Base-by-base conservation (phyloP, 352 stramenopile genomes). In the Phytophthora tubulina region DNA sequence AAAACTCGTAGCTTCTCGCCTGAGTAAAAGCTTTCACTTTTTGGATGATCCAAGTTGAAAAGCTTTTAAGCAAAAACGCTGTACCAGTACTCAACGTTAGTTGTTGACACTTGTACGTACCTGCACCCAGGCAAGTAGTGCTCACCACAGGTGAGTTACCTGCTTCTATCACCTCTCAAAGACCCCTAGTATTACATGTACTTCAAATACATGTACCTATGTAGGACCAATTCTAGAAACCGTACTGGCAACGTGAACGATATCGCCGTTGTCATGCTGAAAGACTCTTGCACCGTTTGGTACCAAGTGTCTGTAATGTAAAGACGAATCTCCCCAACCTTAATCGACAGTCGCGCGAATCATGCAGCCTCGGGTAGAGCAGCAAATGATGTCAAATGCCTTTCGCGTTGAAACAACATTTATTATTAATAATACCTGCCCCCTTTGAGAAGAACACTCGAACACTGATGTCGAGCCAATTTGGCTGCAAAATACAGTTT, bases 401-500 rank as follows among this genome's bases (percentile, higher is more conserved):
- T 55, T 41, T 53, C 15, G 17, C 21, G 21, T 36, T 53, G 6
- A n/a, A 27, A 53, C 46, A 42, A 42, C 30, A 6, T 42, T 42
- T 42, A 56, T 27, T 27, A 27, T 27, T 27, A 27, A 27, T 27
- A 27, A 27, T 14, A 45, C 41, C 13, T 39, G 32, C 17, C 27
- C 8, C 9, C 33, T 45, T 32, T 32, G 27, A 31, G 36, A 41
- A 9, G 21, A 41, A 46, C 31, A 27, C 17, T 39, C n/a, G 13
- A 9, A 2, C 39, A 45, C 39, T 45, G 17, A 9, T 46, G 38
- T 62, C 54, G 41, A 62, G 44, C 38, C 8, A 14, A 21, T 31
- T 31, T 14, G 3, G 17, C 21, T 27, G 48, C 32, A 56, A 21
- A 50, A 63, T 70, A 70, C 62, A 63, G 62, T 70, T 70, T 64